phyloP scores from a whole-genome alignment of 768 basidiomycete genomes.

The Lactarius akahatsu region DNA sequence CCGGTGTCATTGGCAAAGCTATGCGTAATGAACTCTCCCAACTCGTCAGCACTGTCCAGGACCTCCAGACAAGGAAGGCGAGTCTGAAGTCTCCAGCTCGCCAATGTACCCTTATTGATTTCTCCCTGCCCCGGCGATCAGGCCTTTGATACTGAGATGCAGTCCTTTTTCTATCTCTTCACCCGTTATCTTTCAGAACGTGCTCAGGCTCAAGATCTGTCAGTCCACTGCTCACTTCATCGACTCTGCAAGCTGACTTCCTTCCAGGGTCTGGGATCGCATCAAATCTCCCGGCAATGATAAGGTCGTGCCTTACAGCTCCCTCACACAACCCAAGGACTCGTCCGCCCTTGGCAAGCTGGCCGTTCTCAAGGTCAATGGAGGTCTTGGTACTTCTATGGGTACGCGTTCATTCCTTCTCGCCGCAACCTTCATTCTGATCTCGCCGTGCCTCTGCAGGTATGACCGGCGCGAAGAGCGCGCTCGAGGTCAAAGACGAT shows the following conservation, averaged over 20 bases:
- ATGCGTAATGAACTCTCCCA: conserved; percentile 98
- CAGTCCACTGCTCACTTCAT: conserved; percentile 20
- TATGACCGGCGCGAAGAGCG: conserved; percentile 64
- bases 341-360: conserved; percentile 60
- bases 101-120: conserved; percentile 9
- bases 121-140: conserved; percentile 34
- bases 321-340: conserved; percentile 47
- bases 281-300: conserved; percentile 65
- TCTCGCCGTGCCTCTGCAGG: conserved; percentile 34
- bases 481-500: conserved; percentile 73
- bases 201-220: conserved; percentile 86
- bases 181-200: conserved; percentile 90
- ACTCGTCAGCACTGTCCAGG: conserved; percentile 84
- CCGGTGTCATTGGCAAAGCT: conserved; percentile 70
- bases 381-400: conserved; percentile 69
- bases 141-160: conserved; percentile 95
- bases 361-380: conserved; percentile 77
- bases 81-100: conserved; percentile 20
- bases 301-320: conserved; percentile 60
- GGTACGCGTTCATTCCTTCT: conserved; percentile 35
- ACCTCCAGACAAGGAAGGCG: conserved; percentile 81
- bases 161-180: conserved; percentile 94
- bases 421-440: background rate
- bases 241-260: conserved; percentile 13
- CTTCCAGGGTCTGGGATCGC: conserved; percentile 36